phyloP scores from a whole-genome alignment of 2,329 filamentous ascomycete genomes.

The Dryadomyces sulphureus region DNA sequence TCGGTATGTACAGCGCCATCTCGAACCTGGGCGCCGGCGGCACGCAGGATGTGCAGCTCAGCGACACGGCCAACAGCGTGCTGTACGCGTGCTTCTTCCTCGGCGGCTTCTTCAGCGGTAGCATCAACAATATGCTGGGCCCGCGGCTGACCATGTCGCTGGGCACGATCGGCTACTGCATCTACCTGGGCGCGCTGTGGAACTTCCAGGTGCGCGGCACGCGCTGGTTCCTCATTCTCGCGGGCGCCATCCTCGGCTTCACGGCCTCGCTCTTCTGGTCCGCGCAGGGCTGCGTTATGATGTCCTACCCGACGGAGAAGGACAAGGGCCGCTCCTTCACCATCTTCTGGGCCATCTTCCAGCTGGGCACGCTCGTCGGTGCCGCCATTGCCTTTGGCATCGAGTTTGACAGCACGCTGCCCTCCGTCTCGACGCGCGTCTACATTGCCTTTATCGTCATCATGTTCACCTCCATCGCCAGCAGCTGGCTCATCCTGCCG shows the following conservation, averaged over 20 bases:
- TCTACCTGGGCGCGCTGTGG: conserved; percentile 59
- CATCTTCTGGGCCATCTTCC: conserved; percentile 92
- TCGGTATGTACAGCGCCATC: conserved; percentile 15
- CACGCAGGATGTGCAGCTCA: conserved; percentile 10
- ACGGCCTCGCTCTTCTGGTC: conserved; percentile 71
- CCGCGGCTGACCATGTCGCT: conserved; percentile 54
- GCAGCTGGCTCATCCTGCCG: conserved; percentile 66
- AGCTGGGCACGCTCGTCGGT: conserved; percentile 77
- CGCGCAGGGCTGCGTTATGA: conserved; percentile 73
- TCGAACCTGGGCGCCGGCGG: conserved; percentile 13
- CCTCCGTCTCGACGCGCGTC: conserved; percentile 62
- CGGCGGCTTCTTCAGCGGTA: conserved; percentile 53
- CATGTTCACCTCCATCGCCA: conserved; percentile 68
- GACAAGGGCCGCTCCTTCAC: conserved; percentile 81
- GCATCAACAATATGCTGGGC: conserved; percentile 48
- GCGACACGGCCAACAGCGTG: conserved; percentile 23
- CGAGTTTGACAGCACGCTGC: conserved; percentile 65
- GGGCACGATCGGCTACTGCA: conserved; percentile 60
- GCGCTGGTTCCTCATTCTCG: conserved; percentile 58
- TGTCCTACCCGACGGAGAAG: conserved; percentile 70
- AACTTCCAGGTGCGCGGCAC: conserved; percentile 53
- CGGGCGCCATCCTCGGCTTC: conserved; percentile 59
- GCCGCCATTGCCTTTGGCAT: conserved; percentile 57
- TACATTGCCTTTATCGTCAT: conserved; percentile 55
- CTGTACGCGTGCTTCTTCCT: conserved; percentile 36